These are phyloP conservation scores for Dactylellina sp. DNA, from an alignment of 2,329 filamentous ascomycete genomes.

Conservation along the genomic window DNA sequence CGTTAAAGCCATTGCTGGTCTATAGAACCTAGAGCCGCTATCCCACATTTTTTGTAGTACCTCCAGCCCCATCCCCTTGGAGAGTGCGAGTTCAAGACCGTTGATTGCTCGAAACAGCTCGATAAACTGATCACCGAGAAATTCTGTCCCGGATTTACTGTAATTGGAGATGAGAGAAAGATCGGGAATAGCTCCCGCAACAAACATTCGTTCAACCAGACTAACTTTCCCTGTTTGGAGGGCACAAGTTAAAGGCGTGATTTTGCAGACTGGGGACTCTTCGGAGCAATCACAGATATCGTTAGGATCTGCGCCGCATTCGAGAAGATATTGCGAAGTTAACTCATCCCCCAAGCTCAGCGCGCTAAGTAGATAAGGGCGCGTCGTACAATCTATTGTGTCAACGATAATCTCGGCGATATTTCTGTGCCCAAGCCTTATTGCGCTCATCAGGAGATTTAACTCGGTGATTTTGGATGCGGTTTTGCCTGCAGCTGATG, in stretches of 20 bases:
- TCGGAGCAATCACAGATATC: background rate
- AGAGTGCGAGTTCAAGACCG: no score
- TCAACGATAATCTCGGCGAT: background rate
- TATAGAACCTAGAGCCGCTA: background rate
- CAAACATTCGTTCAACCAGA: background rate
- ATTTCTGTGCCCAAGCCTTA: background rate
- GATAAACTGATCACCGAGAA: background rate
- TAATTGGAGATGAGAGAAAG: background rate
- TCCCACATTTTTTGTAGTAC: background rate
- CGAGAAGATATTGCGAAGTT: background rate
- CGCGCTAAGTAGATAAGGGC: background rate
- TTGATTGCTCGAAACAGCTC: background rate
- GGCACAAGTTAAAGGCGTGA: background rate
- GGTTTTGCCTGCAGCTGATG: no score
- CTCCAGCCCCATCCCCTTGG: background rate
- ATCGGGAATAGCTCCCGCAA: background rate
- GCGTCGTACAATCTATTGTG: background rate
- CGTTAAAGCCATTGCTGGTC: background rate
- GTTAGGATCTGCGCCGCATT: constrained; percentile 6
- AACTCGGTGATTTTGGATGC: background rate
- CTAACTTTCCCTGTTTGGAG: background rate
- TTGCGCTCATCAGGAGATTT: constrained; percentile 1
- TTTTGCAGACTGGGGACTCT: background rate
- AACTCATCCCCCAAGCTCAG: background rate
- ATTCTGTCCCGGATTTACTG: no score